Conservation (phyloP, 1,284 basidiomycete genomes). For the Ustilago bromivora region DNA sequence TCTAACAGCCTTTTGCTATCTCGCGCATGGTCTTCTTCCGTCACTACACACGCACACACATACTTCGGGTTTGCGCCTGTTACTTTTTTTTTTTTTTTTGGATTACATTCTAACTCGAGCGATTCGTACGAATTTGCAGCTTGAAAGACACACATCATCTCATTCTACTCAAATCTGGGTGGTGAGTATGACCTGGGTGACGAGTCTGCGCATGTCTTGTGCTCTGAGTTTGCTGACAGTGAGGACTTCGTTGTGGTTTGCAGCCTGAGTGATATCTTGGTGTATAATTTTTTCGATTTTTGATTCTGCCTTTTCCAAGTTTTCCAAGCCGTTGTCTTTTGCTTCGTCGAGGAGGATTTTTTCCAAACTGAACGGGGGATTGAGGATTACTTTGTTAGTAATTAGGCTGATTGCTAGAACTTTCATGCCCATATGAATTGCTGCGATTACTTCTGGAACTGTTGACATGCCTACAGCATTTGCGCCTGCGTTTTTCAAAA, state of each 20-base stretch:
- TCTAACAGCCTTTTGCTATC: background rate
- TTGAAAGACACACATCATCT: no score
- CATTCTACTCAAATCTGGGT: constrained; percentile 8
- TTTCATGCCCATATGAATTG: constrained; percentile 77
- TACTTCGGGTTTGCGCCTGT: background rate
- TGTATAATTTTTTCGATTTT: constrained; percentile 61
- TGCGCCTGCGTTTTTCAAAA: constrained; percentile 50
- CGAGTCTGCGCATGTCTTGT: constrained; percentile 77
- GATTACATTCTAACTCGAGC: background rate
- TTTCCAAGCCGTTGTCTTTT: no score
- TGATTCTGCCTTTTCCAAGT: constrained; percentile 11
- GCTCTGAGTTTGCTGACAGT: constrained; percentile 78
- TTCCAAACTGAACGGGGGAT: constrained; percentile 77
- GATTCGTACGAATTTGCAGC: no score
- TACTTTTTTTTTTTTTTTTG: background rate
- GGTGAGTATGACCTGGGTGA: constrained; percentile 20
- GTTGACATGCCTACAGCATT: constrained; percentile 91
- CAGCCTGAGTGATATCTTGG: constrained; percentile 72
- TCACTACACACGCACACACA: no score
- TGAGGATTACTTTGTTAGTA: constrained; percentile 83
- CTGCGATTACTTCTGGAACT: constrained; percentile 87
- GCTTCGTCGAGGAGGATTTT: constrained; percentile 76
- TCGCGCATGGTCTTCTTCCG: background rate
- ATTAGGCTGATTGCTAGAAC: constrained; percentile 82
- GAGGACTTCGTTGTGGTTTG: constrained; percentile 87